A percentile compares a stretch with the other conserved stretches of the same genome.
Conservation (phyloP, 163 green algal genomes). For the Scenedesmus sp. region DNA sequence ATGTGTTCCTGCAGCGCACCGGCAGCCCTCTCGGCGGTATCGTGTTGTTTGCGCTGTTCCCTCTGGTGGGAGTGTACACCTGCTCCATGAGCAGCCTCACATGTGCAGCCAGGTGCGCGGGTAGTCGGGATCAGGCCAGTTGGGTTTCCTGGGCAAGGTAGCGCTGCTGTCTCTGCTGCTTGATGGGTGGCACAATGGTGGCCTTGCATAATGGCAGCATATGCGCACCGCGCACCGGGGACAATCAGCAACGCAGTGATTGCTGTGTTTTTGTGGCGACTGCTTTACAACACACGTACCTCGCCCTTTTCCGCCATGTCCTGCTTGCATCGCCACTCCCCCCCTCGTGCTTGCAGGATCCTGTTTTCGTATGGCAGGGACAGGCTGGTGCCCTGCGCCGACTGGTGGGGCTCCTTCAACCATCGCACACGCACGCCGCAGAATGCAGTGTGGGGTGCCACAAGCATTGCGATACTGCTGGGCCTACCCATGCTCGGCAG, state of each 20-base stretch:
- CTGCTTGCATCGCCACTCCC: background rate
- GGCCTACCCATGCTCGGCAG: constrained; percentile 36
- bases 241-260: too few species aligned
- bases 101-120: constrained; percentile 20
- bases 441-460: constrained; percentile 36
- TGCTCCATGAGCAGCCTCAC: constrained; percentile 31
- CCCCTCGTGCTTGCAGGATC: constrained; percentile 5
- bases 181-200: too few species aligned
- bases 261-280: too few species aligned
- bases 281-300: too few species aligned
- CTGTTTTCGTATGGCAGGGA: constrained; percentile 38
- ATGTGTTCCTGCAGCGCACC: constrained; percentile 19
- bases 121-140: background rate
- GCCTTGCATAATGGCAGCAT: too few species aligned
- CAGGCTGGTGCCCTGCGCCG: background rate
- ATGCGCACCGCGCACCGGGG: too few species aligned
- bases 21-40: constrained; percentile 34
- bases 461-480: background rate
- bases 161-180: background rate
- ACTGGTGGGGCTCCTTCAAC: constrained; percentile 22
- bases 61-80: background rate
- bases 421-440: constrained; percentile 5
- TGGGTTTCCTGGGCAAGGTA: background rate
- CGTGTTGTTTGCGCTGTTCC: constrained; percentile 17
- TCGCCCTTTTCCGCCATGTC: too few species aligned